Evolutionary conservation across 257 asterid species (phyloP).

Genomic region (Henckelia pumila): DNA sequence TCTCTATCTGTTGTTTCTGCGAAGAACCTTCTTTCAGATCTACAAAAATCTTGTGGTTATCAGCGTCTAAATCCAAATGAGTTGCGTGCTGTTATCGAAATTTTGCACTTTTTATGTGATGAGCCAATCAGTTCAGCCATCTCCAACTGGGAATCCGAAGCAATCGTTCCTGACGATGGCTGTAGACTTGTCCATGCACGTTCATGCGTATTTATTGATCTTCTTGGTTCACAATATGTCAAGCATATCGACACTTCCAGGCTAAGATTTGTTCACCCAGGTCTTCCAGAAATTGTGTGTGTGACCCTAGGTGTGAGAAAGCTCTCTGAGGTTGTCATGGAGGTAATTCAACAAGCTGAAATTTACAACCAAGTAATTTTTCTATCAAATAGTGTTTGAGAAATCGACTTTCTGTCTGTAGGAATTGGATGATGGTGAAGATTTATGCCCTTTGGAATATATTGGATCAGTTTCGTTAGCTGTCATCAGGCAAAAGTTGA

Average conservation of each 20-base stretch:
- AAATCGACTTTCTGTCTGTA: constrained; percentile 31
- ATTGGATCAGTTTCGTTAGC: constrained; percentile 61
- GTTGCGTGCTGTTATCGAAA: constrained; percentile 84
- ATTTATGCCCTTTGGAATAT: constrained; percentile 48
- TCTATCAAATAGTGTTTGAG: constrained; percentile 19
- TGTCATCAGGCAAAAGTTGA: constrained; percentile 51
- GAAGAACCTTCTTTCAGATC: constrained; percentile 72
- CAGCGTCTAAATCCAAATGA: constrained; percentile 93
- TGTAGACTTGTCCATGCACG: constrained; percentile 88
- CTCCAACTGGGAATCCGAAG: constrained; percentile 67
- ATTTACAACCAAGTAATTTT: constrained; percentile 16
- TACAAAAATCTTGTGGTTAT: constrained; percentile 84
- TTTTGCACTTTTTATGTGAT: constrained; percentile 62
- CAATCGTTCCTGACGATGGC: constrained; percentile 88
- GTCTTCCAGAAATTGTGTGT: constrained; percentile 66
- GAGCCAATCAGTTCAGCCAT: constrained; percentile 45
- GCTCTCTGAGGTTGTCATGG: constrained; percentile 87
- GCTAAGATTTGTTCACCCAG: constrained; percentile 82
- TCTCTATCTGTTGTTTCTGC: constrained; percentile 68
- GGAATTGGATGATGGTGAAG: constrained; percentile 66
- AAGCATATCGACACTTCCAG: constrained; percentile 73
- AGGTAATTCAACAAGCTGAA: constrained; percentile 46
- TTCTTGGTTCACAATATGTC: constrained; percentile 68
- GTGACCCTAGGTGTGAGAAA: constrained; percentile 67
- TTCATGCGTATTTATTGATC: constrained; percentile 78